Conservation (phyloP, 2,329 filamentous ascomycete species). For the Fusarium circinatum region DNA sequence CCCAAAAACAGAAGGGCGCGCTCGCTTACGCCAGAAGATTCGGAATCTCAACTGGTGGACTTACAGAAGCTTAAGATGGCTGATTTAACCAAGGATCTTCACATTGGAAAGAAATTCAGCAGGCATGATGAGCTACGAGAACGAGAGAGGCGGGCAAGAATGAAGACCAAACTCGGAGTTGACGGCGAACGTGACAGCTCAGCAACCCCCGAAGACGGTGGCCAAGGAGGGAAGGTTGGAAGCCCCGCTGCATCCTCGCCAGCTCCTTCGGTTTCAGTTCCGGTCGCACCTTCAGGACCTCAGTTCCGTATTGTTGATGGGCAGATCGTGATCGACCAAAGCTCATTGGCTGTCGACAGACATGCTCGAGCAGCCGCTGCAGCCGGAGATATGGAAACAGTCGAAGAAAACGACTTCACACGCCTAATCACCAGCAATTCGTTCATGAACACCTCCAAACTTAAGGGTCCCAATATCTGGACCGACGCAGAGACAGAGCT, state of each 20-base stretch:
- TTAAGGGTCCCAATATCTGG: constrained; percentile 75
- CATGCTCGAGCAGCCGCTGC: constrained; percentile 69
- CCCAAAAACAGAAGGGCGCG: constrained; percentile 53
- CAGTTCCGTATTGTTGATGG: constrained; percentile 75
- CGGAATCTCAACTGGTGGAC: constrained; percentile 72
- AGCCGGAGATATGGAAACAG: constrained; percentile 64
- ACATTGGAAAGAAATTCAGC: constrained; percentile 79
- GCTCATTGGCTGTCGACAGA: constrained; percentile 73
- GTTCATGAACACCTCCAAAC: constrained; percentile 70
- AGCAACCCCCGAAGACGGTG: constrained; percentile 33
- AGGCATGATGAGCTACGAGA: constrained; percentile 77
- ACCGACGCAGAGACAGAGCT: constrained; percentile 74
- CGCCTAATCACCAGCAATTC: constrained; percentile 74
- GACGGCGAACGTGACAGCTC: constrained; percentile 40
- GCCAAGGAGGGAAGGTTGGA: constrained; percentile 32
- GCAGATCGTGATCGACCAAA: constrained; percentile 76
- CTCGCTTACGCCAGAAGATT: constrained; percentile 69
- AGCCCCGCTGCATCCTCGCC: constrained; percentile 40
- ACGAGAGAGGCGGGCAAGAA: constrained; percentile 64
- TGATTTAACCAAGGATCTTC: constrained; percentile 75
- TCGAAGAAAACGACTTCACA: constrained; percentile 84
- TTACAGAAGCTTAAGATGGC: constrained; percentile 75
- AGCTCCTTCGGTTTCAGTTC: constrained; percentile 41
- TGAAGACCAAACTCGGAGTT: constrained; percentile 46
- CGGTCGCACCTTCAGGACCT: constrained; percentile 55